Conservation (phyloP, 805 yeast species). For the Metahyphopichia silvanorum region DNA sequence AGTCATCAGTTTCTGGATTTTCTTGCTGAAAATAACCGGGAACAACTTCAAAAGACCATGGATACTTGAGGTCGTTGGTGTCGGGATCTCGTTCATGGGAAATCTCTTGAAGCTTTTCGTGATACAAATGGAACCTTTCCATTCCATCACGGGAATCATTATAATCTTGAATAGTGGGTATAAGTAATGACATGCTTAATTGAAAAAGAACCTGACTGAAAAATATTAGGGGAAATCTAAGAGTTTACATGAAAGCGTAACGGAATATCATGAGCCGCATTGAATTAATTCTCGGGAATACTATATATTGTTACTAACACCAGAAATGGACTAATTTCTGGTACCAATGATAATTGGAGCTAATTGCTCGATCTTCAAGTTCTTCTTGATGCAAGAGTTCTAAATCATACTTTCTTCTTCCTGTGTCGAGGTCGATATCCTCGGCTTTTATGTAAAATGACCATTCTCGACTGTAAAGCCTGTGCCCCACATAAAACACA, state of each 20-base stretch:
- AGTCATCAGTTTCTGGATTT: conserved; percentile 41
- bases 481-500: conserved; percentile 17
- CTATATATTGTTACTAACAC: conserved; percentile 3
- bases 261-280: too few relatives aligned
- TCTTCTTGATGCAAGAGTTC: conserved; percentile 1
- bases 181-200: conserved; percentile 21
- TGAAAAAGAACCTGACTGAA: too few relatives aligned
- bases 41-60: conserved; percentile 43
- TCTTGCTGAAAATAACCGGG: conserved; percentile 47
- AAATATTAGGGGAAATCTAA: too few relatives aligned
- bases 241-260: too few relatives aligned
- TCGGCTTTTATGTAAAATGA: conserved; percentile 15
- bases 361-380: conserved; percentile 3
- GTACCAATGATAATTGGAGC: conserved; percentile 1
- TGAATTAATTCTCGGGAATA: background rate
- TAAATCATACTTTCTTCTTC: conserved; percentile 11
- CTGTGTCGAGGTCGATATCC: conserved; percentile 29
- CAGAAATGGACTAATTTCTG: conserved; percentile 4
- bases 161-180: conserved; percentile 28
- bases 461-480: conserved; percentile 4
- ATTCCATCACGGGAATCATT: conserved; percentile 29
- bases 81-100: conserved; percentile 14
- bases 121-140: conserved; percentile 15
- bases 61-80: conserved; percentile 18
- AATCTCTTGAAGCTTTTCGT: conserved; percentile 5